Base-by-base conservation (phyloP, 129 eudicot species). In the Rutidosis leptorrhynchoides region DNA sequence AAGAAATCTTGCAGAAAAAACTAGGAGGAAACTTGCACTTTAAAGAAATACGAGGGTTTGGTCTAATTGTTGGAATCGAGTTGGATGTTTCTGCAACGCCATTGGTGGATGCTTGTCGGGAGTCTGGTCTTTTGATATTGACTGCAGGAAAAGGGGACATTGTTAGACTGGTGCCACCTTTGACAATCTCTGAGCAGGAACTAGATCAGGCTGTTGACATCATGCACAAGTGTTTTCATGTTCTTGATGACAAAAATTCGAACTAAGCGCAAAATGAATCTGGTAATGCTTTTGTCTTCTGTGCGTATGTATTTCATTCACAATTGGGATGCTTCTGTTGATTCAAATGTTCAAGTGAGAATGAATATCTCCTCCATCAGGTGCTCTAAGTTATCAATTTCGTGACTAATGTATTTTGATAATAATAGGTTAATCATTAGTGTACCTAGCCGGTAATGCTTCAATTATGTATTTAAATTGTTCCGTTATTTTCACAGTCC, bases 71-170 rank as follows among this genome's bases (percentile, higher is more conserved):
- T 29, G 96, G 95, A 9, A 78, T 92, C 8, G 98, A 92, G 80
- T 82, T 92, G 62, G 89, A 92, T 62, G 91, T 85, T 10, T 56
- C 91, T 5, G 98, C 96, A 10, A 57, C 82, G 0, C 81, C 84
- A 2, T 70, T 92, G 21, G 98, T 88, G 19, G 86, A 83, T 19
- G 90, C 95, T 6, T 89, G 97, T 74, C 88, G 71, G 15, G 40
- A 78, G 19, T 77, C 97, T 1, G 97, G 96, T 19, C 83, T 89
- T 69, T 82, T 49, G 32, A 73, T 88, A 43, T 69, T 87, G 72
- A 92, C 98, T 0, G 96, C 98, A 0, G 98, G 98, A 6, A 88
- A 92, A 61, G 98, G 95, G 25, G 83, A 92, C 21, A 80, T 92
- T 2, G 95, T 88, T 10, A 80, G 98, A 70, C 72, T 92, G 48